phyloP scores from a whole-genome alignment of 2,329 filamentous ascomycete genomes.

The Didymella arachidicola region DNA sequence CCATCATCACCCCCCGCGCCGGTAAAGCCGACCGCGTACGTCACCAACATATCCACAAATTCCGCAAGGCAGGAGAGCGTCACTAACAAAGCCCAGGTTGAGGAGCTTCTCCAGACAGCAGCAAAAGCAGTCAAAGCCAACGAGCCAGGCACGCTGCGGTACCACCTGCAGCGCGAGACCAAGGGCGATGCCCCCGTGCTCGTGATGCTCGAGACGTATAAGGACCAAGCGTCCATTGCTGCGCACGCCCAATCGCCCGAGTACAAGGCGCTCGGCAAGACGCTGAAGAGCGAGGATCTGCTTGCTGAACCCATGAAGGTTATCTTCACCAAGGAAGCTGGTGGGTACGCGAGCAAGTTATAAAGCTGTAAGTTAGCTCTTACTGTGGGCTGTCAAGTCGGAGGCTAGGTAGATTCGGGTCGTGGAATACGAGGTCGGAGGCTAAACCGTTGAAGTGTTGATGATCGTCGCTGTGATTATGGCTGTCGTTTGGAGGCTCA shows the following conservation, averaged over 20 bases:
- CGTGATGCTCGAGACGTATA: constrained; percentile 49
- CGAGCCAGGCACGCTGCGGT: constrained; percentile 46
- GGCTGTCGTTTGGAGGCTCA: background rate
- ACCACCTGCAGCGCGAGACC: constrained; percentile 42
- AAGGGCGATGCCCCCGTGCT: constrained; percentile 39
- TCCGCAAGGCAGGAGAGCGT: background rate
- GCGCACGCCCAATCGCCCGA: constrained; percentile 32
- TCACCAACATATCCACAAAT: background rate
- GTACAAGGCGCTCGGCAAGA: constrained; percentile 33
- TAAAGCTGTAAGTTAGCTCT: background rate
- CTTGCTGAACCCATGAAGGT: constrained; percentile 41
- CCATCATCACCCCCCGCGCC: constrained; percentile 41
- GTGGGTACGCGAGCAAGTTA: constrained; percentile 31
- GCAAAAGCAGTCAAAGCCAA: constrained; percentile 40
- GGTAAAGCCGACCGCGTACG: constrained; percentile 45
- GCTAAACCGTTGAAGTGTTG: background rate
- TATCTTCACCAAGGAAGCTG: constrained; percentile 40
- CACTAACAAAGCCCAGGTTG: constrained; percentile 29
- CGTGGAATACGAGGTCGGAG: background rate
- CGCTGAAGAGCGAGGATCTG: constrained; percentile 42
- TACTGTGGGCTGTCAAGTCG: background rate
- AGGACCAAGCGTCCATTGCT: constrained; percentile 38
- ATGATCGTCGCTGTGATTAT: background rate
- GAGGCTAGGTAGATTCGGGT: background rate
- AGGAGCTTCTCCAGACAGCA: constrained; percentile 38